Evolutionary conservation across 108 stramenopile species (phyloP).

Genomic region (Skeletonema tropicum): DNA sequence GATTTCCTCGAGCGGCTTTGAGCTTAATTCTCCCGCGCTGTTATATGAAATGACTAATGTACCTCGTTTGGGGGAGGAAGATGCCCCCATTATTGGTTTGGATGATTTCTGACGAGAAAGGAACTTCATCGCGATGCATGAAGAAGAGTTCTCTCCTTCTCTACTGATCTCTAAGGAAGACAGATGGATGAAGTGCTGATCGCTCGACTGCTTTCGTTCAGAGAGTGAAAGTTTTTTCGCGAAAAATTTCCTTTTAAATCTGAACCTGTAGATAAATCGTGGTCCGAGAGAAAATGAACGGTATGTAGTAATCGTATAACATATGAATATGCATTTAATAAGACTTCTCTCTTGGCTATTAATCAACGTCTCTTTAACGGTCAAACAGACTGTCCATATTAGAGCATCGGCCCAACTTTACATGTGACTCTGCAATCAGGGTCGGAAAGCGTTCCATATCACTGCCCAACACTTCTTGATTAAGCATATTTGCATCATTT

Average conservation of each 20-base stretch:
- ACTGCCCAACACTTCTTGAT: conserved; percentile 45
- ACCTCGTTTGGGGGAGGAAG: neutral
- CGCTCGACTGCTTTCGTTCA: too few relatives aligned
- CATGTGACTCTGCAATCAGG: conserved; percentile 58
- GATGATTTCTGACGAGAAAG: neutral
- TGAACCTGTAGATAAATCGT: too few relatives aligned
- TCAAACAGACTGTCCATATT: neutral
- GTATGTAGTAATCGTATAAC: too few relatives aligned
- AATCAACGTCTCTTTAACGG: neutral
- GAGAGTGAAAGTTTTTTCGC: too few relatives aligned
- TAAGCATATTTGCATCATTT: conserved; percentile 61
- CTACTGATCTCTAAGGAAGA: too few relatives aligned
- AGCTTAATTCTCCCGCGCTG: neutral
- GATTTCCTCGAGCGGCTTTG: neutral
- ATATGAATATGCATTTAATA: too few relatives aligned
- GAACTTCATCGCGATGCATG: neutral
- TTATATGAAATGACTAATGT: neutral
- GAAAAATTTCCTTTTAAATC: too few relatives aligned
- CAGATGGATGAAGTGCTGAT: too few relatives aligned
- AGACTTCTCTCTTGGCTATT: neutral
- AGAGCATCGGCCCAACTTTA: conserved; percentile 13
- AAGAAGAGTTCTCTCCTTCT: too few relatives aligned
- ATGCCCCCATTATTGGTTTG: neutral
- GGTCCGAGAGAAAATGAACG: too few relatives aligned
- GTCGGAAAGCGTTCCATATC: conserved; percentile 47